Percentiles rank a stretch among this genome's conserved stretches.
phyloP scores from a whole-genome alignment of 768 basidiomycete genomes.

The Dacryopinax primogenitus region DNA sequence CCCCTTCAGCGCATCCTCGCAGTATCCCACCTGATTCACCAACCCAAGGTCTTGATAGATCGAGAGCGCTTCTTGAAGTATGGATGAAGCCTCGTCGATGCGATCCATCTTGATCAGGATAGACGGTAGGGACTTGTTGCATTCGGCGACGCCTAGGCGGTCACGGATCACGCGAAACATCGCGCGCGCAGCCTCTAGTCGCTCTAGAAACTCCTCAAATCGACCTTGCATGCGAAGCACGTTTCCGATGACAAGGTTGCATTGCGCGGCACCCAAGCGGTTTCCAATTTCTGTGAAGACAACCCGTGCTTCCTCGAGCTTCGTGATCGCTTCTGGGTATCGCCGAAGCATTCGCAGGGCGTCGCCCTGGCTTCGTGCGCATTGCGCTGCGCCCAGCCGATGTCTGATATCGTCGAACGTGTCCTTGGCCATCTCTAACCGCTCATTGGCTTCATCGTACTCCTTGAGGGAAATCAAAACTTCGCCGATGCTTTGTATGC shows the following conservation, averaged over 20 bases:
- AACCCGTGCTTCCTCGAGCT: neutral
- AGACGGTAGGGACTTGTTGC: neutral
- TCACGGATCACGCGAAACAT: neutral
- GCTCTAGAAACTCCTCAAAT: neutral
- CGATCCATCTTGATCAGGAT: neutral
- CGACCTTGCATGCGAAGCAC: neutral
- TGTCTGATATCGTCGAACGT: neutral
- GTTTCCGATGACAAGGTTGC: neutral
- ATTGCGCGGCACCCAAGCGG: neutral
- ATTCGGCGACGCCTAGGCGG: neutral
- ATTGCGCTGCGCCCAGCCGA: neutral
- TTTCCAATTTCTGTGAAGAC: neutral
- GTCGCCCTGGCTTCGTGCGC: neutral
- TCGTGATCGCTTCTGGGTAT: neutral
- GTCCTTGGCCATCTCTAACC: neutral
- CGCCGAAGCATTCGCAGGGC: neutral
- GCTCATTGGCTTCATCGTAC: neutral
- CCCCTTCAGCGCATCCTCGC: neutral
- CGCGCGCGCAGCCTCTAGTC: neutral
- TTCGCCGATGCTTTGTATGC: neutral
- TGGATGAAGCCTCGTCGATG: neutral
- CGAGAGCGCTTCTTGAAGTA: neutral
- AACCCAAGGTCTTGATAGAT: neutral
- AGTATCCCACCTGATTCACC: neutral
- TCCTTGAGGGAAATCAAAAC: neutral